These are phyloP conservation scores for Lentinus brumalis DNA, from an alignment of 768 basidiomycete genomes.

Conservation along the genomic window DNA sequence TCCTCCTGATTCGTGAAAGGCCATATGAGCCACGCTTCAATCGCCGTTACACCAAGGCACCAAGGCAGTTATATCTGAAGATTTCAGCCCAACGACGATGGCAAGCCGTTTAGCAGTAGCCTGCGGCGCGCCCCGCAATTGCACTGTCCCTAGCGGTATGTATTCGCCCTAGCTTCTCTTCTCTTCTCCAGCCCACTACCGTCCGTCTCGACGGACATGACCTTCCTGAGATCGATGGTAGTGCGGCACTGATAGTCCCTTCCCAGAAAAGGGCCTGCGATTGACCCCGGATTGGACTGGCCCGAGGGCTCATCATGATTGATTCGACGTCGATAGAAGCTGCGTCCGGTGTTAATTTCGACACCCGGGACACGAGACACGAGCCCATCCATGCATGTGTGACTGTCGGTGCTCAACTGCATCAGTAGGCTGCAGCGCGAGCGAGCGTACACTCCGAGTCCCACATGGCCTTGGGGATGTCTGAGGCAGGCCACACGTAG, in stretches of 20 bases:
- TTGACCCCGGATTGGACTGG: constrained; percentile 16
- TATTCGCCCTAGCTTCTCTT: constrained; percentile 5
- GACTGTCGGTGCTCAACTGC: not conserved
- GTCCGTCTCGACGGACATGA: constrained; percentile 20
- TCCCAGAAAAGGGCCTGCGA: constrained; percentile 3
- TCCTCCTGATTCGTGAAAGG: too few relatives aligned
- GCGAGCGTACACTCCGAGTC: too few relatives aligned
- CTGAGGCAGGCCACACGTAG: too few relatives aligned
- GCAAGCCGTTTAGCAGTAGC: too few relatives aligned
- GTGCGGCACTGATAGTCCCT: constrained; percentile 10
- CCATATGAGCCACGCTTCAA: too few relatives aligned
- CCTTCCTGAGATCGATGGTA: constrained; percentile 16
- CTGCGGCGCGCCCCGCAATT: too few relatives aligned
- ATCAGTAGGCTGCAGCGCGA: not conserved
- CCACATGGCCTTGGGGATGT: too few relatives aligned
- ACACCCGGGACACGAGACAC: not conserved
- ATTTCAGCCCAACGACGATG: too few relatives aligned
- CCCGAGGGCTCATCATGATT: not conserved
- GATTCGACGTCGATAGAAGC: constrained; percentile 4
- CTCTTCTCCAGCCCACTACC: constrained; percentile 9
- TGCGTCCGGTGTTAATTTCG: not conserved
- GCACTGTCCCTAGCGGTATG: not conserved
- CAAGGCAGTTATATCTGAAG: too few relatives aligned
- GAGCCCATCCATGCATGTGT: not conserved
- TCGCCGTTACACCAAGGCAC: too few relatives aligned